These are phyloP conservation scores for Simplicillium aogashimaense DNA, from an alignment of 2,329 filamentous ascomycete genomes.

Conservation along the genomic window DNA sequence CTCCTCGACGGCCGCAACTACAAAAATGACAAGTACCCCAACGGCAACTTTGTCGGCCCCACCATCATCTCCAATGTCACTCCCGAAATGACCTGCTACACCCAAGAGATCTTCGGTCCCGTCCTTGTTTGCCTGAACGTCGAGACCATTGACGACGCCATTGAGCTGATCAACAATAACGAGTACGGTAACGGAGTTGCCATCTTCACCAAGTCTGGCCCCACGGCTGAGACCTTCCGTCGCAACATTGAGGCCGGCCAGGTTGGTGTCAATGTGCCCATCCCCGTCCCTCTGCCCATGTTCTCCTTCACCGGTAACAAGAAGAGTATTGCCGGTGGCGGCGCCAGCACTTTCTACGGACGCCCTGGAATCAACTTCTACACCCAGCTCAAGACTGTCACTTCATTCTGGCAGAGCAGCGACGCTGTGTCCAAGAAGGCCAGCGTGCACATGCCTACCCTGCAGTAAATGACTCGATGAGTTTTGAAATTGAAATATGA, in stretches of 20 bases:
- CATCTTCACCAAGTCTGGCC: conserved; percentile 72
- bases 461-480: conserved; percentile 15
- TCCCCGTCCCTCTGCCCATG: conserved; percentile 62
- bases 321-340: conserved; percentile 84
- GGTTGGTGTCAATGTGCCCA: conserved; percentile 78
- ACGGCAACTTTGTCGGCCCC: conserved; percentile 77
- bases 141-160: conserved; percentile 67
- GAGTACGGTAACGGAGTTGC: conserved; percentile 82
- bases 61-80: conserved; percentile 78
- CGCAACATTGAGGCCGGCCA: conserved; percentile 76
- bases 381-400: conserved; percentile 97
- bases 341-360: conserved; percentile 91
- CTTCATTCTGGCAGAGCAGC: conserved; percentile 76
- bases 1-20: conserved; percentile 71
- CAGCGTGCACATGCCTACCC: conserved; percentile 74
- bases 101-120: conserved; percentile 77
- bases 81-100: conserved; percentile 74
- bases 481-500: not conserved
- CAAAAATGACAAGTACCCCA: conserved; percentile 68
- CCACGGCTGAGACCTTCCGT: conserved; percentile 70
- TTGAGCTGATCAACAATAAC: conserved; percentile 74
- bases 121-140: conserved; percentile 75
- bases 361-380: conserved; percentile 89
- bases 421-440: conserved; percentile 82
- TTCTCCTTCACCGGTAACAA: conserved; percentile 72